These are phyloP conservation scores for Orbilia blumenaviensis DNA, from an alignment of 2,329 filamentous ascomycete species.

Conservation along the genomic window DNA sequence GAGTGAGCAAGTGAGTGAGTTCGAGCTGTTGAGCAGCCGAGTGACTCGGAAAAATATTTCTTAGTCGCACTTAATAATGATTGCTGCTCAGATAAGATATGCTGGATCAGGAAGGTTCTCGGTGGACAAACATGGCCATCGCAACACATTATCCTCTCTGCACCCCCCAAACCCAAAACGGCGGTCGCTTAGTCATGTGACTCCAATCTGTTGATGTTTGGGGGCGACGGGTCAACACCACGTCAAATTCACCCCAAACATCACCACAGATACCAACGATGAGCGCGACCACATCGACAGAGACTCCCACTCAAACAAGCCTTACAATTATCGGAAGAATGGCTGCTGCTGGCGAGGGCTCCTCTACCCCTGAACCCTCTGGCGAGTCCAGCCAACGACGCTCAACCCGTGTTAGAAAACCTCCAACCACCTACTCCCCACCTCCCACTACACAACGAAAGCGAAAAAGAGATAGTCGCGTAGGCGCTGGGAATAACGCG, in stretches of 20 bases:
- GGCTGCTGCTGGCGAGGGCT: slow-evolving; percentile 41
- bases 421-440: slow-evolving; percentile 47
- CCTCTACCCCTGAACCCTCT: slow-evolving; percentile 46
- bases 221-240: slow-evolving; percentile 40
- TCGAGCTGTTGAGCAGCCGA: slow-evolving; percentile 34
- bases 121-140: neutral
- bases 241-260: slow-evolving; percentile 40
- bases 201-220: slow-evolving; percentile 18
- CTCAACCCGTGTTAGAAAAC: slow-evolving; percentile 50
- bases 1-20: slow-evolving; percentile 21
- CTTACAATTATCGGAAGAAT: slow-evolving; percentile 54
- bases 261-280: slow-evolving; percentile 29
- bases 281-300: slow-evolving; percentile 53
- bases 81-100: neutral
- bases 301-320: slow-evolving; percentile 49
- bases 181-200: slow-evolving; percentile 9
- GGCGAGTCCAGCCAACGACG: slow-evolving; percentile 49
- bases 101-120: neutral
- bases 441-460: slow-evolving; percentile 51
- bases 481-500: slow-evolving; percentile 53
- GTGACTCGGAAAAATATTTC: slow-evolving; percentile 40
- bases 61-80: neutral
- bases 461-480: slow-evolving; percentile 52
- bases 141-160: slow-evolving; percentile 15
- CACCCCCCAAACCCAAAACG: neutral